Evolutionary conservation across 345 rosid genomes (phyloP).

Genomic region (Sisymbrium irio): DNA sequence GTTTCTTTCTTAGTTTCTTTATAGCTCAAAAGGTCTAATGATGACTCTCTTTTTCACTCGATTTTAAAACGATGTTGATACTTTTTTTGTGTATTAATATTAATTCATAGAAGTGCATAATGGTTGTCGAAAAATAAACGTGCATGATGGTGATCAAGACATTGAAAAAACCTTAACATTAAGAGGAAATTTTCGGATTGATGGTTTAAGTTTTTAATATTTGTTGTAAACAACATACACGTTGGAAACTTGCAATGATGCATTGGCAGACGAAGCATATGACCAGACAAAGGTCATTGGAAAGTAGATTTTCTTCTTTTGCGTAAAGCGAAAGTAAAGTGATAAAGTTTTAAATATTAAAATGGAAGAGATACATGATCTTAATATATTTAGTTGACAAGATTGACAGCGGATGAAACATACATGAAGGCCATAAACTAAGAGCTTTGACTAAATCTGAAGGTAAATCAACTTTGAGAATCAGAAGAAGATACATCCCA

Average conservation of each 20-base stretch:
- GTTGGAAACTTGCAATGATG: neutral
- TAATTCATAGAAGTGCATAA: neutral
- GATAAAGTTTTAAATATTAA: neutral
- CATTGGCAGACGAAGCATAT: conserved; percentile 19
- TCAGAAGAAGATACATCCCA: conserved; percentile 20
- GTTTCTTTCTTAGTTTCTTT: neutral
- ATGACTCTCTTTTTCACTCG: neutral
- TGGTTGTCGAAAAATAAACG: neutral
- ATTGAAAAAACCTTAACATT: conserved; percentile 5
- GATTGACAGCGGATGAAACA: conserved; percentile 22
- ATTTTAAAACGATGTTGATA: neutral
- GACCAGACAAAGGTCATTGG: conserved; percentile 34
- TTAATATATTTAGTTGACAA: neutral
- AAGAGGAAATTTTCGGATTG: neutral
- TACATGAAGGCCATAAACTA: conserved; percentile 33
- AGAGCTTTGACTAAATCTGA: conserved; percentile 22
- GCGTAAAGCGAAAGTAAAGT: conserved; percentile 28
- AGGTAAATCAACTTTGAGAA: conserved; percentile 12
- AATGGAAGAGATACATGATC: neutral
- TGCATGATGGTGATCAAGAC: conserved; percentile 8
- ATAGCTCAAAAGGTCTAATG: conserved; percentile 8
- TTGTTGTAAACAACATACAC: neutral
- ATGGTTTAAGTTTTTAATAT: neutral
- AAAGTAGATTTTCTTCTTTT: conserved; percentile 13
- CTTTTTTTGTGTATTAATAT: neutral